Percentiles rank a stretch among this genome's conserved stretches.
Evolutionary conservation across 2,329 filamentous ascomycete genomes (phyloP).

Genomic region (Chaetomiaceae sp.): DNA sequence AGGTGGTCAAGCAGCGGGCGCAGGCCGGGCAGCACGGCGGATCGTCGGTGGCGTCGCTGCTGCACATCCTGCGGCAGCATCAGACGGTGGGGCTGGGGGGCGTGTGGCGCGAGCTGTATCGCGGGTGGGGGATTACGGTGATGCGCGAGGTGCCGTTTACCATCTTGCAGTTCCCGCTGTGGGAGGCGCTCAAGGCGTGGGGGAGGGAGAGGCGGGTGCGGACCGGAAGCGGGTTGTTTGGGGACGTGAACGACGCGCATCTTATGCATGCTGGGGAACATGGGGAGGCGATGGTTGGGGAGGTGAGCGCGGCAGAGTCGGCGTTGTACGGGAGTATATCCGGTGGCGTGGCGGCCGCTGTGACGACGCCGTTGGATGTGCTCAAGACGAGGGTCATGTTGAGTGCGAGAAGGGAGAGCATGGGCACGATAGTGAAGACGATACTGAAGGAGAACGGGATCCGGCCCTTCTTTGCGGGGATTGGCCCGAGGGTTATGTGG

Average conservation of each 20-base stretch:
- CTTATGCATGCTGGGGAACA: conserved; percentile 4
- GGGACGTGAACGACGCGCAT: conserved; percentile 18
- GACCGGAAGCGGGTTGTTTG: conserved; percentile 25
- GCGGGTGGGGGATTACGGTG: conserved; percentile 88
- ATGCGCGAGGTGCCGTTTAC: conserved; percentile 97
- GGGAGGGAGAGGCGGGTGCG: conserved; percentile 40
- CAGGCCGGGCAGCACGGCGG: conserved; percentile 81
- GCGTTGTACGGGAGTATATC: conserved; percentile 79
- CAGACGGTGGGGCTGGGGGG: conserved; percentile 42
- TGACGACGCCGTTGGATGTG: conserved; percentile 93
- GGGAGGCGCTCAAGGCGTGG: conserved; percentile 86
- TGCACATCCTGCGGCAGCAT: conserved; percentile 60
- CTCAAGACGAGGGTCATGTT: conserved; percentile 97
- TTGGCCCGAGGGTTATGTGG: conserved; percentile 84
- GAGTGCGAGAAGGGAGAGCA: conserved; percentile 61
- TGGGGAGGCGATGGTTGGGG: conserved; percentile 29
- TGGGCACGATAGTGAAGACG: conserved; percentile 54
- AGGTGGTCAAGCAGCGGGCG: conserved; percentile 94
- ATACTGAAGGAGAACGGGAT: conserved; percentile 63
- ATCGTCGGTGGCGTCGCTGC: conserved; percentile 61
- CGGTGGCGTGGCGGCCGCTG: conserved; percentile 77
- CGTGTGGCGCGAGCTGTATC: conserved; percentile 81
- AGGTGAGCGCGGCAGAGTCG: conserved; percentile 70
- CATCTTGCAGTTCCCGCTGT: conserved; percentile 93
- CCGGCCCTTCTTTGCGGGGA: conserved; percentile 67